Conservation (phyloP, 345 rosid genomes). For the Salix dunnii region DNA sequence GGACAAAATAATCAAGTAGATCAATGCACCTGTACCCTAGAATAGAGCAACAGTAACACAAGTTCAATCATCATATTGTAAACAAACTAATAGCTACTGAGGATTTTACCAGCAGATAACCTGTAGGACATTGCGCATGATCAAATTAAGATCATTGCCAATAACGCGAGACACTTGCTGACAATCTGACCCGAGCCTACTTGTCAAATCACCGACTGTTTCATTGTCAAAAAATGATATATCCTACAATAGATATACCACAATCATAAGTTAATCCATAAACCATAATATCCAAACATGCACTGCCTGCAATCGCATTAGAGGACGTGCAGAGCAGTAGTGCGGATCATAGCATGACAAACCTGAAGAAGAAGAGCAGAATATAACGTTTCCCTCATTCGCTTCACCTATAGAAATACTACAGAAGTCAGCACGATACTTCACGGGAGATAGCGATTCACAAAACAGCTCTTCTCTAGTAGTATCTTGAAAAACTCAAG, state of each 20-base stretch:
- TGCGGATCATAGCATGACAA: not conserved
- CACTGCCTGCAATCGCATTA: constrained; percentile 7
- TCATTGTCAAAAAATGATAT: constrained; percentile 88
- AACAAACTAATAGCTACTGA: constrained; percentile 5
- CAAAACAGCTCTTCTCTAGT: not conserved
- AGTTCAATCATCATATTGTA: constrained; percentile 19
- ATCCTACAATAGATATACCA: constrained; percentile 50
- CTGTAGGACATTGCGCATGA: constrained; percentile 85
- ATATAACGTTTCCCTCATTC: constrained; percentile 91
- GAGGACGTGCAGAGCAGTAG: no score
- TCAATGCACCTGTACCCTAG: constrained; percentile 81
- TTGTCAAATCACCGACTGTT: constrained; percentile 96
- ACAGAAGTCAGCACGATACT: constrained; percentile 10
- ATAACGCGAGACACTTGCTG: constrained; percentile 97
- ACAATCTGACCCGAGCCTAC: constrained; percentile 97
- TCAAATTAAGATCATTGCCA: constrained; percentile 86
- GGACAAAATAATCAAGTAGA: constrained; percentile 78
- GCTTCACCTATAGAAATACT: constrained; percentile 59
- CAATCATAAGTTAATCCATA: constrained; percentile 5
- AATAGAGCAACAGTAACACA: constrained; percentile 25
- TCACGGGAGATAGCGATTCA: not conserved
- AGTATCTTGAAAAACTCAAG: no score
- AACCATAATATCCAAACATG: constrained; percentile 8
- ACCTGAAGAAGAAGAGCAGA: constrained; percentile 93
- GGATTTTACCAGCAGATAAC: constrained; percentile 32